Evolutionary conservation across 1,284 basidiomycete species (phyloP).

Genomic region (Ustilago nuda): DNA sequence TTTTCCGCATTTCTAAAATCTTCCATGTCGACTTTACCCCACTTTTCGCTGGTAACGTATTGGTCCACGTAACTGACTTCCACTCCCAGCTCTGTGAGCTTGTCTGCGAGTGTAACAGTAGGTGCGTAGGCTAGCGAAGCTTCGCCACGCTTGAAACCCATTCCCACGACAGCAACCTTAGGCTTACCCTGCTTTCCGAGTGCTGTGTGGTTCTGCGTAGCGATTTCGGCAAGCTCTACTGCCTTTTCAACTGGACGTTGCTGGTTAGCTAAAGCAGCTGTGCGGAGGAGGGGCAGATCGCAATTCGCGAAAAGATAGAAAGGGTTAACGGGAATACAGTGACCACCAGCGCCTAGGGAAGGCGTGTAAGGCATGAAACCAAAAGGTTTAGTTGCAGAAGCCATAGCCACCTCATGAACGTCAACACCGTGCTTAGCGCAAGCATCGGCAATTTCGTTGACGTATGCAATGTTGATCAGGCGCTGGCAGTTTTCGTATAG

Average conservation of each 20-base stretch:
- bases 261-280: constrained; percentile 29
- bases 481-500: constrained; percentile 47
- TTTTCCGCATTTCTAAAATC: constrained; percentile 11
- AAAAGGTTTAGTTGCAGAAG: constrained; percentile 38
- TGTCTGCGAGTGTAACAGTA: constrained; percentile 36
- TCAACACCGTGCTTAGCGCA: constrained; percentile 35
- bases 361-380: constrained; percentile 41
- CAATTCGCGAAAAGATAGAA: constrained; percentile 43
- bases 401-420: constrained; percentile 37
- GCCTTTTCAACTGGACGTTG: constrained; percentile 25
- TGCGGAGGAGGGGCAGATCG: constrained; percentile 29
- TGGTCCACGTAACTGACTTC: constrained; percentile 38
- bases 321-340: constrained; percentile 44
- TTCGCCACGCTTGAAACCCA: constrained; percentile 45
- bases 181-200: background rate
- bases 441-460: constrained; percentile 49
- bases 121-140: constrained; percentile 34
- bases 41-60: constrained; percentile 28
- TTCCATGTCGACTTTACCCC: constrained; percentile 15
- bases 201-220: background rate
- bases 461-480: constrained; percentile 43
- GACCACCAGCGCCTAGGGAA: constrained; percentile 36
- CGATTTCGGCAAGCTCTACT: constrained; percentile 17
- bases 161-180: constrained; percentile 24
- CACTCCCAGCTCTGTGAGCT: constrained; percentile 24